phyloP scores from a whole-genome alignment of 2,329 filamentous ascomycete genomes.

The Teratosphaeria viscida region DNA sequence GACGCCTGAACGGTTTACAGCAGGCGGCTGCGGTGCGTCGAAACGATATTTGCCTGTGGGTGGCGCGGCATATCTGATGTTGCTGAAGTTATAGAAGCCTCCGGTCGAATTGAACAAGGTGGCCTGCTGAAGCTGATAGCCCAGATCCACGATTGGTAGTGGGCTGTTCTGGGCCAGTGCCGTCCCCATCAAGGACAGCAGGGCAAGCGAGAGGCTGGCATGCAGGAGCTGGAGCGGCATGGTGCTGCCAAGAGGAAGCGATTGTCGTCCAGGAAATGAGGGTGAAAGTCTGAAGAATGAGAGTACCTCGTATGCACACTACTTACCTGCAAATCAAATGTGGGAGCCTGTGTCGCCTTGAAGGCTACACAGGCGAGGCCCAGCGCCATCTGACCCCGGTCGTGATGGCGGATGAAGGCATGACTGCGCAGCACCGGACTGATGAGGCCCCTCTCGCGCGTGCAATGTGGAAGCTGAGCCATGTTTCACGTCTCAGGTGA shows the following conservation, averaged over 20 bases:
- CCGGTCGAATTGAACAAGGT: constrained; percentile 30
- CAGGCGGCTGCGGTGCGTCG: constrained; percentile 32
- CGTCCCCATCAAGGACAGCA: not conserved
- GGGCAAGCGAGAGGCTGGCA: not conserved
- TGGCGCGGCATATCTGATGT: constrained; percentile 47
- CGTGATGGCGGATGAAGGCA: not conserved
- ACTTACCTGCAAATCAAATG: not conserved
- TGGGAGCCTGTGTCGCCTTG: not conserved
- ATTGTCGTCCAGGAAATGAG: not conserved
- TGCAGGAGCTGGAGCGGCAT: not conserved
- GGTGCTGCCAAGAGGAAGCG: not conserved
- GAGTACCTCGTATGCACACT: not conserved
- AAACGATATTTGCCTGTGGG: constrained; percentile 44
- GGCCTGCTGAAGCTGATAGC: constrained; percentile 43
- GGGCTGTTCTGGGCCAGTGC: not conserved
- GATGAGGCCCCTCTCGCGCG: not conserved
- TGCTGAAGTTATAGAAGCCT: constrained; percentile 38
- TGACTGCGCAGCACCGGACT: not conserved
- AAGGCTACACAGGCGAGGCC: not conserved
- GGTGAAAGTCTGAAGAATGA: not conserved
- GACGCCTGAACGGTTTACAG: constrained; percentile 33
- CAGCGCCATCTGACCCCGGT: not conserved
- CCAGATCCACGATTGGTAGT: constrained; percentile 41
- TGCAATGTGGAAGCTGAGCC: too few relatives aligned
- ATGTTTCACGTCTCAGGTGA: not conserved